Evolutionary conservation across 176 grass and related monocot species (phyloP).

Genomic region (Carex cristatella): DNA sequence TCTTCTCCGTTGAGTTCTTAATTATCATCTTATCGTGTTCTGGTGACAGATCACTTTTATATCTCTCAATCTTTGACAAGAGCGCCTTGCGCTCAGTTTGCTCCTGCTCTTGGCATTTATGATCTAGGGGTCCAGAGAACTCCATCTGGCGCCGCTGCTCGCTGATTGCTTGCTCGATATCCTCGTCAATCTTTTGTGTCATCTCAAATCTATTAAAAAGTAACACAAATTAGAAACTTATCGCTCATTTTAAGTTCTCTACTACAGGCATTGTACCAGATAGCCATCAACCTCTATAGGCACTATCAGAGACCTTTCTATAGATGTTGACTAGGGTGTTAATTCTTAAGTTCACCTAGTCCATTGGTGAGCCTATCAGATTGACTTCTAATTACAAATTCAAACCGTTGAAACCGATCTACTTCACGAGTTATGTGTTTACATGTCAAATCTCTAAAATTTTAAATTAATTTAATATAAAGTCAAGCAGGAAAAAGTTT

Average conservation of each 20-base stretch:
- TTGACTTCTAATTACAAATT: too few relatives aligned
- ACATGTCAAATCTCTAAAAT: too few relatives aligned
- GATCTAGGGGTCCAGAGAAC: constrained; percentile 40
- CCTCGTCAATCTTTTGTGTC: not conserved
- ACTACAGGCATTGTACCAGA: not conserved
- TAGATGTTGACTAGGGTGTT: not conserved
- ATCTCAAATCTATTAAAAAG: not conserved
- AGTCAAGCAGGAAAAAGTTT: too few relatives aligned
- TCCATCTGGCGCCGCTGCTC: constrained; percentile 22
- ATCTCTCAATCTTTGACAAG: constrained; percentile 51
- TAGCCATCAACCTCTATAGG: not conserved
- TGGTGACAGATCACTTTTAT: constrained; percentile 46
- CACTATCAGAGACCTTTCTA: not conserved
- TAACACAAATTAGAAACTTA: not conserved
- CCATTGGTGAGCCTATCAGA: too few relatives aligned
- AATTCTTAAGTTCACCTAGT: too few relatives aligned
- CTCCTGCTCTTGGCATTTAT: not conserved
- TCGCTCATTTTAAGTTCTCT: not conserved
- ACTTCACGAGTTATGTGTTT: too few relatives aligned
- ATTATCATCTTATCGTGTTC: not conserved
- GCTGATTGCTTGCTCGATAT: not conserved
- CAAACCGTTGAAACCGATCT: too few relatives aligned
- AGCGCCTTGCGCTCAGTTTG: constrained; percentile 41
- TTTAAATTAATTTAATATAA: too few relatives aligned
- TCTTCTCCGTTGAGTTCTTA: not conserved